Evolutionary conservation across 371 early-diverging fungal genomes (phyloP).

Genomic region (Haplosporangium sp.): DNA sequence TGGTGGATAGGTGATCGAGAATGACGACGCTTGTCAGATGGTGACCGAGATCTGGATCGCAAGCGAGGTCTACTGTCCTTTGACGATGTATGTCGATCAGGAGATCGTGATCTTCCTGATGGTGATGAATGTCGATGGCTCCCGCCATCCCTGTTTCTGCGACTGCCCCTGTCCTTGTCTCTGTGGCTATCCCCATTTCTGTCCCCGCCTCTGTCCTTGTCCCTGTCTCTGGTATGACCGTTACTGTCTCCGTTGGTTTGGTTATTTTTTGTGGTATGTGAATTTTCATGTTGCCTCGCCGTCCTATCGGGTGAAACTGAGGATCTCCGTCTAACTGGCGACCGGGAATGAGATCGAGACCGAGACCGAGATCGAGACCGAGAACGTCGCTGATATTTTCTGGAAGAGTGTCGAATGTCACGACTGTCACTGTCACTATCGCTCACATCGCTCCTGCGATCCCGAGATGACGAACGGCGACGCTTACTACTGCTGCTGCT

Average conservation of each 20-base stretch:
- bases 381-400: constrained; percentile 17
- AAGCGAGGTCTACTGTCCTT: constrained; percentile 10
- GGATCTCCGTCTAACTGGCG: neutral
- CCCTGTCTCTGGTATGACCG: no score
- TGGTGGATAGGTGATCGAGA: no score
- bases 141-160: neutral
- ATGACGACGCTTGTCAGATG: neutral
- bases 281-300: constrained; percentile 4
- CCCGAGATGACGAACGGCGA: constrained; percentile 11
- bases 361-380: no score
- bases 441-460: constrained; percentile 6
- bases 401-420: constrained; percentile 13
- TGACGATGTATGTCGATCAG: constrained; percentile 6
- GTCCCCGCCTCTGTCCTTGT: no score
- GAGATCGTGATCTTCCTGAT: constrained; percentile 11
- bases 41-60: constrained; percentile 23
- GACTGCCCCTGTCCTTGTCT: neutral
- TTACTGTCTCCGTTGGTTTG: neutral
- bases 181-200: no score
- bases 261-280: neutral
- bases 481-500: constrained; percentile 14
- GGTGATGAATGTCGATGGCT: constrained; percentile 6
- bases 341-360: neutral
- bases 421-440: neutral
- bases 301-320: constrained; percentile 9